Base-by-base conservation (phyloP, 2,329 filamentous ascomycete genomes). In the Alternaria triticimaculans region DNA sequence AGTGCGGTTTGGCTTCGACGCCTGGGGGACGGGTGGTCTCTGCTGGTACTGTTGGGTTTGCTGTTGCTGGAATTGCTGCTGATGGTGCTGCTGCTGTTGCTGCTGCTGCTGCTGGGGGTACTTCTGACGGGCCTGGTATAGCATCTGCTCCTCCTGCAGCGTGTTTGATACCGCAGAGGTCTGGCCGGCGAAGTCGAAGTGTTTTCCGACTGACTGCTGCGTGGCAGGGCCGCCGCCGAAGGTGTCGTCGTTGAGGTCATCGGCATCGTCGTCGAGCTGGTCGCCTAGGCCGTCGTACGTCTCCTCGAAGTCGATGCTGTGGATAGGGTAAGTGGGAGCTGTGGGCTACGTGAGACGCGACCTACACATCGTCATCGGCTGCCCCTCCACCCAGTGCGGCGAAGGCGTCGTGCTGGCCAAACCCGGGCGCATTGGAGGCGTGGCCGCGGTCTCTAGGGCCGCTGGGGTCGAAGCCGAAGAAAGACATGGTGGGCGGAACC, bases 221-320 rank as follows among this genome's bases (percentile, higher is more conserved):
- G 81, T 81, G 56, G 79, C 84, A 28, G 84, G 82, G 37, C 80
- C 82, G 60, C 80, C 82, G 62, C 84, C 86, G 61, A 99, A 99
- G 2, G 96, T 99, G 78, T 98, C 96, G 74, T 98, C 93, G 80
- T 99, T 99, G 86, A 97, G 93, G 55, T 88, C 93, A 84, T 99
- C 96, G 75, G 95, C 92, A 20, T 92, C 90, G 78, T 99, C 95
- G 74, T 97, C 90, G 37, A 99, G 89, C 80, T 92, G 89, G 76
- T 97, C 92, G 60, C 94, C 96, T 44, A 99, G 85, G 18, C 95
- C 95, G 80, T 99, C 96, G 78, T 98, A 98, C 41, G 95, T 98
- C 78, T 99, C 94, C 74, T 99, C 96, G 72, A 98, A 99, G 74
- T 98, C 92, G 74, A 92, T 87, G 59, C 89, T 91, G 72, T 89